Percentiles rank a stretch among this genome's conserved stretches.
Evolutionary conservation across 805 yeast species (phyloP).

Genomic region (Hyphopichia homilentoma): DNA sequence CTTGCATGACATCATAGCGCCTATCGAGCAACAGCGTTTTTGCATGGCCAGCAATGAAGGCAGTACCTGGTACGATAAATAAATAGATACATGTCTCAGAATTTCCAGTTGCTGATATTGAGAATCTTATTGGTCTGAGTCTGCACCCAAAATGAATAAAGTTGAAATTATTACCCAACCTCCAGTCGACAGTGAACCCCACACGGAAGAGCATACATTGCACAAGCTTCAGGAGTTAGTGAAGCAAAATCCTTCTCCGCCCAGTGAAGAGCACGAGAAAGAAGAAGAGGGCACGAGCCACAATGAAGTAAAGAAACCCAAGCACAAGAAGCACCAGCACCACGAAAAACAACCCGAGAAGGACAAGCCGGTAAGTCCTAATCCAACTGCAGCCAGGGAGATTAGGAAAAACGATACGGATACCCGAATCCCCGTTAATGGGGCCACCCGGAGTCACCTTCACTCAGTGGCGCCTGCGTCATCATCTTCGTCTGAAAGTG

Average conservation of each 20-base stretch:
- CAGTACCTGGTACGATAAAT: too few species aligned
- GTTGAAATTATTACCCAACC: conserved; percentile 28
- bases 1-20: too few species aligned
- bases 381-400: conserved; percentile 2
- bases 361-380: conserved; percentile 1
- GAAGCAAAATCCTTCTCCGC: conserved; percentile 11
- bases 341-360: too few species aligned
- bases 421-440: too few species aligned
- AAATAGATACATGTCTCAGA: too few species aligned
- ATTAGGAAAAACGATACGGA: too few species aligned
- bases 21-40: too few species aligned
- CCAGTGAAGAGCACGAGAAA: neutral
- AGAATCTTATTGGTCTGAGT: too few species aligned
- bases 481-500: conserved; percentile 1
- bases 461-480: too few species aligned
- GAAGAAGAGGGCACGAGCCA: conserved; percentile 5
- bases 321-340: neutral
- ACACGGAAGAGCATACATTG: conserved; percentile 12
- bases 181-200: conserved; percentile 3
- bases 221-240: conserved; percentile 25
- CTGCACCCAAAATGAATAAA: conserved; percentile 13
- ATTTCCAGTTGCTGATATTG: too few species aligned
- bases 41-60: too few species aligned
- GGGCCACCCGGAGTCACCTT: too few species aligned
- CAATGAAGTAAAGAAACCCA: neutral